Evolutionary conservation across 1,284 basidiomycete species (phyloP).

Genomic region (Butyriboletus appendiculatus): DNA sequence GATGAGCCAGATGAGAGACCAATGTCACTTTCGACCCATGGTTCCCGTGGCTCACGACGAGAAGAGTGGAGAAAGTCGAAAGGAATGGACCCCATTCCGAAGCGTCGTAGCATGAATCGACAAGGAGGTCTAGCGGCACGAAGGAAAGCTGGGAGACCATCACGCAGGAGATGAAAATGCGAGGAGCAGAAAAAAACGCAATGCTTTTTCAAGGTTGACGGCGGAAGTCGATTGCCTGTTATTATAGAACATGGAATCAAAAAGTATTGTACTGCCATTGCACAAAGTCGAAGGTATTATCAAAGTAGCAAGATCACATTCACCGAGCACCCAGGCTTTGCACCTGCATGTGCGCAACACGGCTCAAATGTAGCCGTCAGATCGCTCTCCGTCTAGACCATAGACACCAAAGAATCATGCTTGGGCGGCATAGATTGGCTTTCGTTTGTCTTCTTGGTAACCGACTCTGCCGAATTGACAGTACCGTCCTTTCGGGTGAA

Average conservation of each 20-base stretch:
- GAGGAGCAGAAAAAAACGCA: no score
- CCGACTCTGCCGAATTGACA: constrained; percentile 9
- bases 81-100: constrained; percentile 56
- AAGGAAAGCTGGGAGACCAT: constrained; percentile 65
- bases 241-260: constrained; percentile 1
- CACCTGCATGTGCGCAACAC: neutral
- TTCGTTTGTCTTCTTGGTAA: constrained; percentile 10
- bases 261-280: constrained; percentile 20
- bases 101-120: constrained; percentile 58
- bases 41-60: constrained; percentile 65
- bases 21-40: constrained; percentile 69
- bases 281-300: neutral
- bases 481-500: constrained; percentile 5
- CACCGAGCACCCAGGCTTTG: neutral
- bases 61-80: constrained; percentile 78
- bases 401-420: constrained; percentile 1
- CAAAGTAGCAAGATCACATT: neutral
- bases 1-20: constrained; percentile 38
- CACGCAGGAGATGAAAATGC: constrained; percentile 58
- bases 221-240: neutral
- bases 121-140: constrained; percentile 61
- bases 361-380: neutral
- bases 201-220: neutral
- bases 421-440: constrained; percentile 3
- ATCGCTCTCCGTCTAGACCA: constrained; percentile 11